A percentile compares a stretch with the other conserved stretches of the same genome.
These are phyloP conservation scores for Suillus decipiens DNA, from an alignment of 768 basidiomycete species.

Conservation along the genomic window DNA sequence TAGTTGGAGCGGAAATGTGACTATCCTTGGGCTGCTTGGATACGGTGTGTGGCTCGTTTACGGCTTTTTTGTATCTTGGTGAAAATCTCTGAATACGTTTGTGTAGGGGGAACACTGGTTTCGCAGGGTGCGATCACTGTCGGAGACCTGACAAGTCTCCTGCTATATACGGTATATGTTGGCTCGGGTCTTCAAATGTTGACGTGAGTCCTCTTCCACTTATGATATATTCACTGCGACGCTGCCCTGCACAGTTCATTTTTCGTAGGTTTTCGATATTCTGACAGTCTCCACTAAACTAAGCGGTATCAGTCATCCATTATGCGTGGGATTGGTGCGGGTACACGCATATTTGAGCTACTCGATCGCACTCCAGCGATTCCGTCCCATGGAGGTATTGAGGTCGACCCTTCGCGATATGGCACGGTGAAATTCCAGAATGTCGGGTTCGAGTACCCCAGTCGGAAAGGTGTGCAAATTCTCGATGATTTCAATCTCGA, in stretches of 20 bases:
- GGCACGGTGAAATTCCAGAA: conserved; percentile 81
- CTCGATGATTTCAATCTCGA: conserved; percentile 82
- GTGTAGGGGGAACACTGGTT: conserved; percentile 84
- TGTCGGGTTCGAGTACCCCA: conserved; percentile 89
- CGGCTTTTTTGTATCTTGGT: background rate
- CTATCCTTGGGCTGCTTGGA: conserved; percentile 83
- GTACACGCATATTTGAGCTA: conserved; percentile 91
- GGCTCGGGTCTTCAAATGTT: conserved; percentile 79
- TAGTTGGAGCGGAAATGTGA: conserved; percentile 92
- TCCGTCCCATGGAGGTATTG: conserved; percentile 59
- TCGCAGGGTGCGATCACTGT: conserved; percentile 86
- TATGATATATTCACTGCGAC: conserved; percentile 9
- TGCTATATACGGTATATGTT: conserved; percentile 91
- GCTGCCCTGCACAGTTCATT: conserved; percentile 32
- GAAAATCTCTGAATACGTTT: background rate
- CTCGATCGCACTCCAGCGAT: conserved; percentile 81
- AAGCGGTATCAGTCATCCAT: conserved; percentile 66
- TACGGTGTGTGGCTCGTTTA: conserved; percentile 61
- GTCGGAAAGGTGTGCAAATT: conserved; percentile 76
- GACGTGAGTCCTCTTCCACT: conserved; percentile 49
- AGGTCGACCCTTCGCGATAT: conserved; percentile 54
- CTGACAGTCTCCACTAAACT: background rate
- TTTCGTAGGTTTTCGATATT: conserved; percentile 33
- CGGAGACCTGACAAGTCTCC: conserved; percentile 85
- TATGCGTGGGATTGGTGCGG: conserved; percentile 96